Conservation (phyloP, 1,284 basidiomycete species). For the Coniferiporia sulphurascens region DNA sequence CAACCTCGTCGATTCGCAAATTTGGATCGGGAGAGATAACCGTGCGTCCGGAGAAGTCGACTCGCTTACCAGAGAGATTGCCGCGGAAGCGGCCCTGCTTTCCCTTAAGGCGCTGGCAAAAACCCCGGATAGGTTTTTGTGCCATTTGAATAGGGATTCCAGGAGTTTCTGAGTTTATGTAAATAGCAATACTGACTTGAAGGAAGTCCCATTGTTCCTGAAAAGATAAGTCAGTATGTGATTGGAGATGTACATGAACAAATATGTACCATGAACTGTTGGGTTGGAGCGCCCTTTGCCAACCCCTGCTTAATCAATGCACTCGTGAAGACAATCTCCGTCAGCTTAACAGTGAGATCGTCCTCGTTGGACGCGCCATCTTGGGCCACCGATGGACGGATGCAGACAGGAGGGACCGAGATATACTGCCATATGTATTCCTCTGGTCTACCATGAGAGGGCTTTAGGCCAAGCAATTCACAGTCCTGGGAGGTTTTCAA, state of each 20-base stretch:
- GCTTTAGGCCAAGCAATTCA: constrained; percentile 89
- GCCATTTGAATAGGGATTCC: constrained; percentile 83
- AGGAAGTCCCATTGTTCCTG: constrained; percentile 99
- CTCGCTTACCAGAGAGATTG: constrained; percentile 97
- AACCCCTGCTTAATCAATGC: constrained; percentile 90
- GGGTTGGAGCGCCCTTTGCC: constrained; percentile 81
- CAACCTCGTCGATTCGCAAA: constrained; percentile 95
- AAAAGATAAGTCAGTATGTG: constrained; percentile 1
- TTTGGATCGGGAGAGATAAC: constrained; percentile 99
- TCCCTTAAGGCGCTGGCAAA: constrained; percentile 97
- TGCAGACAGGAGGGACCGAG: constrained; percentile 96
- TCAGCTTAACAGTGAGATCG: constrained; percentile 95
- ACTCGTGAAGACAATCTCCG: constrained; percentile 96
- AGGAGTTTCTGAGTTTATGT: constrained; percentile 97
- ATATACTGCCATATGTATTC: constrained; percentile 99
- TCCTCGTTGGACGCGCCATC: constrained; percentile 98
- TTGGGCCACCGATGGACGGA: constrained; percentile 95
- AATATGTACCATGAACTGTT: constrained; percentile 77
- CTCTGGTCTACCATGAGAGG: constrained; percentile 89
- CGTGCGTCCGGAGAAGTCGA: constrained; percentile 97
- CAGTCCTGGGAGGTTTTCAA: constrained; percentile 64
- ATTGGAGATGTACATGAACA: constrained; percentile 7
- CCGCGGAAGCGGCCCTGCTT: constrained; percentile 99
- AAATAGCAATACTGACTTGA: constrained; percentile 93
- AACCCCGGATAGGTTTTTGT: constrained; percentile 91